phyloP scores from a whole-genome alignment of 2,329 filamentous ascomycete genomes.

The Hypoxylon sp. region DNA sequence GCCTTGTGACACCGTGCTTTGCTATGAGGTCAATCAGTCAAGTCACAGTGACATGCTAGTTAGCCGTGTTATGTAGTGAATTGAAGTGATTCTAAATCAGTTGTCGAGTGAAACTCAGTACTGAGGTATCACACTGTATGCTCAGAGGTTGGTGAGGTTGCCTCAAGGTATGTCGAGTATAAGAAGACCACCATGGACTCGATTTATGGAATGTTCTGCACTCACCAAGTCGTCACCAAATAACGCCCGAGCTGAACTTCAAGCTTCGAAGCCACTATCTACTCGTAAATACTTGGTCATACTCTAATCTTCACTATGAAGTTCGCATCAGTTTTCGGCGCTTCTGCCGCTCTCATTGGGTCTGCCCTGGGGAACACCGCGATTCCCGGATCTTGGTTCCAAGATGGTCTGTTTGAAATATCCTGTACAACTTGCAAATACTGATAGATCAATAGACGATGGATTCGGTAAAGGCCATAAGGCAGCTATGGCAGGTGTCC shows the following conservation, averaged over 20 bases:
- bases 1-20: not conserved
- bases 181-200: constrained; percentile 6
- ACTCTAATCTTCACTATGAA: constrained; percentile 12
- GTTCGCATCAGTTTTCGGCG: constrained; percentile 14
- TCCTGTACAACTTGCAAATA: not conserved
- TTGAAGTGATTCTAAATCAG: not conserved
- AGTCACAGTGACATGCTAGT: not conserved
- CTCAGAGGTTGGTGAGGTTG: not conserved
- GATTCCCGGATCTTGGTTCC: constrained; percentile 27
- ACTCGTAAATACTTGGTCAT: not conserved
- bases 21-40: not conserved
- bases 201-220: not conserved
- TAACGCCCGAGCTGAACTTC: not conserved
- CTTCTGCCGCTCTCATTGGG: constrained; percentile 15
- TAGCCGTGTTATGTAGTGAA: not conserved
- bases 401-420: constrained; percentile 12
- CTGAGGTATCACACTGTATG: not conserved
- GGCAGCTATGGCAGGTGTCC: constrained; percentile 23
- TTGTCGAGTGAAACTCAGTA: not conserved
- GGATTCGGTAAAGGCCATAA: constrained; percentile 23
- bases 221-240: constrained; percentile 1
- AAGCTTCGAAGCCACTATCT: not conserved
- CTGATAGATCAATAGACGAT: constrained; percentile 15
- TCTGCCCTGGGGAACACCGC: constrained; percentile 19
- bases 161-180: not conserved